These are phyloP conservation scores for Capronia americana DNA, from an alignment of 2,329 filamentous ascomycete species.

Conservation along the genomic window DNA sequence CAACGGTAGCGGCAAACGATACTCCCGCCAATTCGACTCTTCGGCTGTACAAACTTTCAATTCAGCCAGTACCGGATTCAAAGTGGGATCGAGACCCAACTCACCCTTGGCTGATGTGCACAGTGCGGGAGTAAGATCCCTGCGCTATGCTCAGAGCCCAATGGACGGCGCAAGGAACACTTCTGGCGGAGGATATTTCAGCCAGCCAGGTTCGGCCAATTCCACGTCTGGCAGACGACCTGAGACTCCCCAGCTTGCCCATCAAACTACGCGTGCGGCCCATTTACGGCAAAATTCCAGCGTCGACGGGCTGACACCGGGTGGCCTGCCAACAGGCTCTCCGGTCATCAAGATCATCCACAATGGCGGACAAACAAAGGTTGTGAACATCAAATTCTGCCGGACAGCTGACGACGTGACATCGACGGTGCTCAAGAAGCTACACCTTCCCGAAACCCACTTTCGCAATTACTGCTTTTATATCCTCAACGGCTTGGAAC, in stretches of 20 bases:
- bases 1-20: constrained; percentile 64
- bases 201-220: constrained; percentile 59
- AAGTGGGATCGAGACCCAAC: constrained; percentile 69
- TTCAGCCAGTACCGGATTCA: constrained; percentile 53
- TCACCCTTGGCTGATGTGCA: constrained; percentile 72
- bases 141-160: constrained; percentile 67
- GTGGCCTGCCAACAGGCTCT: constrained; percentile 81
- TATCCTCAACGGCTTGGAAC: constrained; percentile 82
- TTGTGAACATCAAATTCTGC: constrained; percentile 90
- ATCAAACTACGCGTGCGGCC: constrained; percentile 65
- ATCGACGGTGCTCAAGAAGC: constrained; percentile 84
- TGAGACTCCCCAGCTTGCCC: constrained; percentile 68
- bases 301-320: constrained; percentile 84
- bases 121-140: constrained; percentile 57
- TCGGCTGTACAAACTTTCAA: constrained; percentile 49
- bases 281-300: constrained; percentile 84
- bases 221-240: constrained; percentile 62
- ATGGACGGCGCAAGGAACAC: constrained; percentile 61
- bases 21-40: constrained; percentile 57
- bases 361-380: constrained; percentile 87
- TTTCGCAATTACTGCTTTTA: constrained; percentile 98
- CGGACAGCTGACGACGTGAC: constrained; percentile 92
- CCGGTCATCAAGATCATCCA: constrained; percentile 93
- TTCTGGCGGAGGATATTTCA: constrained; percentile 60
- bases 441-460: constrained; percentile 85